phyloP scores from a whole-genome alignment of 108 stramenopile species.

The Pelagomonas calceolata region DNA sequence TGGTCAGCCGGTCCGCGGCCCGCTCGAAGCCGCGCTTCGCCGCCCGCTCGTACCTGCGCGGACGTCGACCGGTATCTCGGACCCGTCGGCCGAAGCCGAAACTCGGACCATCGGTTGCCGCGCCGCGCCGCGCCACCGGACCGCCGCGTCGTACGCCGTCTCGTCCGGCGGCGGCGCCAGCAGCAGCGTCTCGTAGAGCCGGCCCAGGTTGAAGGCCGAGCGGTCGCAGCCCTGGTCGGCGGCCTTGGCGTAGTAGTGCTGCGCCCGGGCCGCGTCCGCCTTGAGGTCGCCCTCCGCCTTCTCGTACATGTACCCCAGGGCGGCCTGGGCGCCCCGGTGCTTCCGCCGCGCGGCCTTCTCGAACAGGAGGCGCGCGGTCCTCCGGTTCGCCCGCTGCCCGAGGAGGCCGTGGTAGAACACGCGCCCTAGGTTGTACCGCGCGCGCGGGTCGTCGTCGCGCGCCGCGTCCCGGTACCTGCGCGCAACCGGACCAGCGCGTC shows the following conservation, averaged over 20 bases:
- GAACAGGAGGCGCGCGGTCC: not conserved
- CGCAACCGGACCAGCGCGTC: no score
- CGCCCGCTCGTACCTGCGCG: no score
- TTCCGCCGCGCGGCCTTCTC: not conserved
- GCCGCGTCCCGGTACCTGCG: not conserved
- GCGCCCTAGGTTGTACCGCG: not conserved
- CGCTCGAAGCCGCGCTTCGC: no score
- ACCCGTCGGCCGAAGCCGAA: no score
- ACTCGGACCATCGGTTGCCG: no score
- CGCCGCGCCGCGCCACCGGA: no score
- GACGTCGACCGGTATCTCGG: no score
- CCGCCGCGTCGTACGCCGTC: no score
- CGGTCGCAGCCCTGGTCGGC: not conserved
- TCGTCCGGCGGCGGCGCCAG: not conserved
- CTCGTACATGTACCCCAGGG: not conserved
- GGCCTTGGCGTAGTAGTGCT: not conserved
- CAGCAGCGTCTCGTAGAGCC: not conserved
- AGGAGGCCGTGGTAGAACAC: not conserved
- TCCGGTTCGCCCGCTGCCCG: not conserved
- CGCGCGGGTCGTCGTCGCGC: not conserved
- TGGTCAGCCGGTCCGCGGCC: no score
- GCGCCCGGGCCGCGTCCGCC: not conserved
- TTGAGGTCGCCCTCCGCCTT: not conserved
- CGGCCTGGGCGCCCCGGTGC: not conserved
- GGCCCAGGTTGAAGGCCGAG: not conserved